phyloP scores from a whole-genome alignment of 352 stramenopile genomes.

The Phytophthora kernoviae region DNA sequence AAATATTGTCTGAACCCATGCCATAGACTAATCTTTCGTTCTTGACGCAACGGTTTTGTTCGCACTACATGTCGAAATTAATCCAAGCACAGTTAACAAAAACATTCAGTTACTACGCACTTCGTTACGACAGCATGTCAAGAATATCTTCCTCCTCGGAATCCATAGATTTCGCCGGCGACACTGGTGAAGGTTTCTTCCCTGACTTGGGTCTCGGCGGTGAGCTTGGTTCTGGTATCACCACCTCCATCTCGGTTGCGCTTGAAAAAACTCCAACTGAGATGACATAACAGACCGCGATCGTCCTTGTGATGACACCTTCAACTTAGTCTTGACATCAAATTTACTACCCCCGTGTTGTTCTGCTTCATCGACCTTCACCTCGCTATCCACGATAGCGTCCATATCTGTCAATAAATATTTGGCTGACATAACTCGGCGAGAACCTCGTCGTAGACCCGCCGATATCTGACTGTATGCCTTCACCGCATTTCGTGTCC shows the following conservation, averaged over 20 bases:
- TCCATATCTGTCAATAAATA: conserved; percentile 53
- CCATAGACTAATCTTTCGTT: too few species aligned
- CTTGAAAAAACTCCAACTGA: not conserved
- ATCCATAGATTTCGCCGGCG: conserved; percentile 25
- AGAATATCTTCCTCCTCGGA: conserved; percentile 65
- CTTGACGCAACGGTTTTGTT: too few species aligned
- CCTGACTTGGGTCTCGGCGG: not conserved
- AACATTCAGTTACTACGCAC: too few species aligned
- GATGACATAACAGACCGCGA: not conserved
- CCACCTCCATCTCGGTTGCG: not conserved
- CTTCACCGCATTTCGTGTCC: conserved; percentile 28
- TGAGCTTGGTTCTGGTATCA: conserved; percentile 6
- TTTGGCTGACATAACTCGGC: conserved; percentile 43
- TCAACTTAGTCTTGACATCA: not conserved
- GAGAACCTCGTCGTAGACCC: conserved; percentile 23
- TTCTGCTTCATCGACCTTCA: not conserved
- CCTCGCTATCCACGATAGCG: conserved; percentile 31
- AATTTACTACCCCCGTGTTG: not conserved
- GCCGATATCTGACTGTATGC: conserved; percentile 45
- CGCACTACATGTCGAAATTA: too few species aligned
- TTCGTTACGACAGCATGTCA: conserved; percentile 46
- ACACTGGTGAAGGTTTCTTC: conserved; percentile 1
- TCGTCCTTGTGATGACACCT: not conserved
- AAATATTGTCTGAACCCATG: too few species aligned
- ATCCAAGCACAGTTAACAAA: not conserved